Evolutionary conservation across 2,329 filamentous ascomycete species (phyloP).

Genomic region (Aspergillus phoenicis): DNA sequence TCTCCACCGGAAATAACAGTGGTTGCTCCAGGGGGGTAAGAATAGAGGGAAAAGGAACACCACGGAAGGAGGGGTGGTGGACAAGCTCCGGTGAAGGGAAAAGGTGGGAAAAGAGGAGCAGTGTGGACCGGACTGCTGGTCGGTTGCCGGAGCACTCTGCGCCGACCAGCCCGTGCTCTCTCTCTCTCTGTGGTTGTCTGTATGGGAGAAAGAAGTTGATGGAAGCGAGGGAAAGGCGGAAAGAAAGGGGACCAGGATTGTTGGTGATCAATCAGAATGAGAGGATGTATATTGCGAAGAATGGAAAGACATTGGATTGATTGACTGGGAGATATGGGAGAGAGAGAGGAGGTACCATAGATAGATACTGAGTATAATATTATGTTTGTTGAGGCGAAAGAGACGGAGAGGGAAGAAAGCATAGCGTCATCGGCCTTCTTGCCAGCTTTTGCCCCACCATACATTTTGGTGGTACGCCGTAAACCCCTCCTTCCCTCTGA

Average conservation of each 20-base stretch:
- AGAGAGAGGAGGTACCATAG: neutral
- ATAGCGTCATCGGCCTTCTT: conserved; percentile 24
- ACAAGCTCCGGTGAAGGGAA: conserved; percentile 6
- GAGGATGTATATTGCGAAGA: neutral
- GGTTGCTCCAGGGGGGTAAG: neutral
- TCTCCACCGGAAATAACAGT: neutral
- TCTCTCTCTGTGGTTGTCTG: too few species aligned
- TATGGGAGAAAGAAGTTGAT: neutral
- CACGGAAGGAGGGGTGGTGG: neutral
- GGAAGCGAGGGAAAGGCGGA: neutral
- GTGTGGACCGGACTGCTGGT: conserved; percentile 12
- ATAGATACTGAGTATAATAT: too few species aligned
- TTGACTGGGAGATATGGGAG: neutral
- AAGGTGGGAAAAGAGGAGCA: neutral
- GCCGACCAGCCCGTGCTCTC: neutral
- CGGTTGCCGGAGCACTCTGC: conserved; percentile 7
- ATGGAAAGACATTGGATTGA: neutral
- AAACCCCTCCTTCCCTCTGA: conserved; percentile 18
- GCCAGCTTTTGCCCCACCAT: too few species aligned
- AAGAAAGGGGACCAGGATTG: neutral
- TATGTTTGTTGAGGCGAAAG: neutral
- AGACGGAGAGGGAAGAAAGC: neutral
- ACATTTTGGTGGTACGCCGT: too few species aligned
- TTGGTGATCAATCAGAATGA: neutral
- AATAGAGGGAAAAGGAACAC: neutral